Evolutionary conservation across 106 monocot genomes (phyloP), one percentile per base, ranked within the genome.

Genomic region (Platanthera guangdongensis): DNA sequence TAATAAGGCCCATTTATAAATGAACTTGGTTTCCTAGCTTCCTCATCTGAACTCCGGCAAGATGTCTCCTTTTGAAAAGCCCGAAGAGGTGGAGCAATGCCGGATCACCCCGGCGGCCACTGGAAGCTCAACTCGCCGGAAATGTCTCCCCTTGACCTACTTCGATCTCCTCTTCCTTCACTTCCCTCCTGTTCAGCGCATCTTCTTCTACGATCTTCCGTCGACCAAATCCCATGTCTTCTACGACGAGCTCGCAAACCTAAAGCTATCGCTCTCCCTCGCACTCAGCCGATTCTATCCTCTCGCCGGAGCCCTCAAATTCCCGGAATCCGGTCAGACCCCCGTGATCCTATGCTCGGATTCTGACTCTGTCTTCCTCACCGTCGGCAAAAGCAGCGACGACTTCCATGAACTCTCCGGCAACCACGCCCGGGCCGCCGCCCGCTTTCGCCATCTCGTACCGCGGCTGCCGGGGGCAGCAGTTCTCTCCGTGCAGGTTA

Each of bases 231-330:
- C 71, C 21, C 65, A 76, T 4, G 77, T 84, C 79, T 5, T 79
- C 54, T 16, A 53, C 51, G 9, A 51, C 63, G 71, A 75, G n/a
- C 57, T 86, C 49, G 80, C 85, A 4, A 80, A 47, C 8, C 78
- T 88, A 13, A 85, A 82, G 15, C 57, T 9, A 47, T 89, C 88
- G 11, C 80, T 89, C 4, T 78, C 88, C 51, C 50, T 81, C 60
- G 60, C 83, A 19, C 85, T 89, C 69, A 59, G 74, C 50, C 76
- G 62, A 4, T 89, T 85, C 80, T 85, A 78, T 47, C 88, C 83
- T 1, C 30, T 89, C 22, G 81, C 83, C 47, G 88, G 88, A 14
- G 52, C 1, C 2, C 46, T 89, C 7, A n/a, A 8, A 3, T 52
- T 67, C 18, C 32, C 14, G 7, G 21, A 12, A 0, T 46, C 10